Evolutionary conservation across 2,329 filamentous ascomycete genomes (phyloP), one percentile per base, ranked within the genome.

Genomic region (Ceratocystis destructans): DNA sequence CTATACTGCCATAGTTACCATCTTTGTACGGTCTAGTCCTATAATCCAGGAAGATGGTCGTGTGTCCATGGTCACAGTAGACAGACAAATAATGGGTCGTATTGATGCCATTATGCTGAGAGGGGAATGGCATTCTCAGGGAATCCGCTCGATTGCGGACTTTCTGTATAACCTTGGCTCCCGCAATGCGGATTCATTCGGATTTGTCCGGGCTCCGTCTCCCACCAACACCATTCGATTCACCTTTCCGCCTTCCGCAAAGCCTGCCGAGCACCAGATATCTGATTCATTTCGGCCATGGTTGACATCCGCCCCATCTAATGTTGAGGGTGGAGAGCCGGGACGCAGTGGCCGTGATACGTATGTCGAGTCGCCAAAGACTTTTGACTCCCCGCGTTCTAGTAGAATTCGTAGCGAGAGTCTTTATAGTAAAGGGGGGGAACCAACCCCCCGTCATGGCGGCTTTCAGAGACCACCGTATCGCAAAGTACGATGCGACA

Each of bases 401-500:
- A 63, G 46, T 65, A 65, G 62, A 61, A 61, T 65, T 31, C 61
- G 65, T 46, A 68, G 62, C 55, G 68, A 64, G 22, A 68, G 75
- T 62, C 76, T 74, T 62, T 74, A 76, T 3, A 70, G 76, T 61
- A 73, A 75, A 5, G 76, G 45, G 20, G 53, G 57, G 15, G 66
- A 64, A 44, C 53, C 53, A 45, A 57, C 66, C 20, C 41, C 62
- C 20, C 62, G 66, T 28, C 50, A 46, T 7, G 17, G n/a, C 10
- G 53, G 48, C 25, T 55, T 45, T 66, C 80, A 81, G 68, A 76
- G 80, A 31, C 78, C 79, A 25, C 82, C 84, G 28, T 82, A 90
- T 64, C 83, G 85, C 28, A 88, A 90, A 70, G 87, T 91, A 74
- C 0, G 72, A 77, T 96, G 92, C 75, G 78, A 80, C 20, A 83